phyloP scores from a whole-genome alignment of 2,329 filamentous ascomycete genomes.

The Trichoderma guizhouense region DNA sequence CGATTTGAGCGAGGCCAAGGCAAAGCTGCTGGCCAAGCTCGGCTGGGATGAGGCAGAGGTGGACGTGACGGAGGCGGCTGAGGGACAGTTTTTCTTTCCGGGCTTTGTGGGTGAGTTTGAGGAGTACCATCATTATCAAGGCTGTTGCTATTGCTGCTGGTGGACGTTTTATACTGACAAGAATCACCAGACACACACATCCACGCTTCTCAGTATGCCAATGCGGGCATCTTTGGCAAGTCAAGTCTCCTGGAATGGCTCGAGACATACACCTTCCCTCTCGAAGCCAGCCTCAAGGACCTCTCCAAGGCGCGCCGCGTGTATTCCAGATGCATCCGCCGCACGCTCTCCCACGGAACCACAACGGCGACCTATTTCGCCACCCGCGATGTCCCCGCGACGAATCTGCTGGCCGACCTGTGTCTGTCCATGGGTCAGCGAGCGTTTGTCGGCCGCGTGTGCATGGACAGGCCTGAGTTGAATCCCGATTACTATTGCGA shows the following conservation, averaged over 20 bases:
- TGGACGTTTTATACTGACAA: too few species aligned
- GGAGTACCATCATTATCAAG: background rate
- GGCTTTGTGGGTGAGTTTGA: slow-evolving; percentile 67
- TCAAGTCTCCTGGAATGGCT: slow-evolving; percentile 92
- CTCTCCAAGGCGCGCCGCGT: slow-evolving; percentile 62
- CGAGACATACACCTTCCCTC: slow-evolving; percentile 88
- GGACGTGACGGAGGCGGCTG: slow-evolving; percentile 34
- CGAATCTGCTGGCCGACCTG: slow-evolving; percentile 85
- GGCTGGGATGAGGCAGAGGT: slow-evolving; percentile 45
- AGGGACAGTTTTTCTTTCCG: slow-evolving; percentile 74
- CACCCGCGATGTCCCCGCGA: slow-evolving; percentile 79
- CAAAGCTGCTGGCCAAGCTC: slow-evolving; percentile 38
- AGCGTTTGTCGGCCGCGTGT: slow-evolving; percentile 89
- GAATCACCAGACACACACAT: slow-evolving; percentile 75
- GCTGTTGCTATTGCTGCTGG: too few species aligned
- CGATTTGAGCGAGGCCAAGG: slow-evolving; percentile 29
- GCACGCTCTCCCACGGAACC: slow-evolving; percentile 84
- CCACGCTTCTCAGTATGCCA: slow-evolving; percentile 92
- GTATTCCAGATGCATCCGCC: slow-evolving; percentile 73
- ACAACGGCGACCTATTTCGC: slow-evolving; percentile 95
- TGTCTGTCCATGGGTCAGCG: slow-evolving; percentile 79
- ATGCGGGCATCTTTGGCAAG: slow-evolving; percentile 89
- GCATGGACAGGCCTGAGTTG: slow-evolving; percentile 72
- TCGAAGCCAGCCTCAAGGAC: slow-evolving; percentile 72
- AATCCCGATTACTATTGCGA: slow-evolving; percentile 80